These are phyloP conservation scores for Pseudogymnoascus sp. DNA, from an alignment of 2,329 filamentous ascomycete genomes.

Conservation along the genomic window DNA sequence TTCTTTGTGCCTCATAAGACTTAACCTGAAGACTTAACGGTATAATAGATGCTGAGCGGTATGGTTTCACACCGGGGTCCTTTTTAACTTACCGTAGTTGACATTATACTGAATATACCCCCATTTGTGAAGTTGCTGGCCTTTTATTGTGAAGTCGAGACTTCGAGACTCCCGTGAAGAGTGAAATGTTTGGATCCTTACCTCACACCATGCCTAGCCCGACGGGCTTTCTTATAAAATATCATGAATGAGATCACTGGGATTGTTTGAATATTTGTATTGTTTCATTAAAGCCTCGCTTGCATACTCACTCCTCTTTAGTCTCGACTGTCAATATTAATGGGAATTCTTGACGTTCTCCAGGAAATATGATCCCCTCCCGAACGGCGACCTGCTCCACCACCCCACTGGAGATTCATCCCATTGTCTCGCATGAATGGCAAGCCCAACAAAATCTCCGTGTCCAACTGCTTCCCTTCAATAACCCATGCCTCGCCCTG, in stretches of 20 bases:
- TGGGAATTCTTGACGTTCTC: background rate
- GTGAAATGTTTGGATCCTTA: background rate
- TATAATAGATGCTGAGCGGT: background rate
- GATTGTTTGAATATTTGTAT: background rate
- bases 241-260: background rate
- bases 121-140: background rate
- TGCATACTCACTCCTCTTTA: background rate
- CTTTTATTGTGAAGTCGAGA: background rate
- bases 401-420: constrained; percentile 9
- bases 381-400: background rate
- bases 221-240: background rate
- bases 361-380: background rate
- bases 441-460: constrained; percentile 6
- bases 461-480: constrained; percentile 3
- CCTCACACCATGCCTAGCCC: background rate
- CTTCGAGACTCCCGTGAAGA: background rate
- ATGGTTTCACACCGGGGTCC: background rate
- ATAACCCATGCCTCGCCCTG: constrained; percentile 3
- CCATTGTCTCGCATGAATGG: constrained; percentile 10
- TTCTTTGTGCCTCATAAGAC: background rate
- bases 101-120: background rate
- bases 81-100: background rate
- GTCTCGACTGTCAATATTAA: background rate
- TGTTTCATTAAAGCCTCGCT: background rate
- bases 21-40: background rate